Evolutionary conservation across 352 stramenopile species (phyloP).

Genomic region (Globisporangium rhizosaccharum): DNA sequence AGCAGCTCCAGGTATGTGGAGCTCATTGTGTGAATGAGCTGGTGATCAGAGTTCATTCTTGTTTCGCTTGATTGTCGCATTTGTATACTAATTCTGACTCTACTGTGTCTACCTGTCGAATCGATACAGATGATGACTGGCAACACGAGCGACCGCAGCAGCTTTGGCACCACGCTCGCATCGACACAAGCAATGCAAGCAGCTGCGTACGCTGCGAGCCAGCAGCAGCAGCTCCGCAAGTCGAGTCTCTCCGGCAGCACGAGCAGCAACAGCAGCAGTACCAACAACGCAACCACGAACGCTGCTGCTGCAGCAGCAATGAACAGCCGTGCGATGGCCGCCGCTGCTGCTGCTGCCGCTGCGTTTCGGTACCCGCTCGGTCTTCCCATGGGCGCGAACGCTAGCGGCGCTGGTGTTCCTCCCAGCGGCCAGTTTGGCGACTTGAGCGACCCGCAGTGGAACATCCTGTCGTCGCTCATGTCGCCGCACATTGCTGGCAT

Average conservation of each 20-base stretch:
- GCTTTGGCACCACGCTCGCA: conserved; percentile 2
- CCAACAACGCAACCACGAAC: background rate
- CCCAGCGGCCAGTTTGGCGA: conserved; percentile 21
- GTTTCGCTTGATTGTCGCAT: too few relatives aligned
- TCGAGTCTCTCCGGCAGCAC: conserved; percentile 2
- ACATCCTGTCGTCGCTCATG: conserved; percentile 72
- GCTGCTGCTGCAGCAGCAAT: background rate
- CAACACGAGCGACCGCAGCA: conserved; percentile 1
- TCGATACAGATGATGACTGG: conserved; percentile 1
- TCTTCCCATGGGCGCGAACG: conserved; percentile 8
- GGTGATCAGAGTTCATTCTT: background rate
- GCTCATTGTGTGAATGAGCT: too few relatives aligned
- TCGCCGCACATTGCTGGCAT: conserved; percentile 54
- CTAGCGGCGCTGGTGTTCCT: background rate
- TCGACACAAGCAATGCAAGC: conserved; percentile 12
- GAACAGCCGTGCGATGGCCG: conserved; percentile 16
- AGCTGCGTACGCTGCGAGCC: conserved; percentile 6
- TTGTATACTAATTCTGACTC: too few relatives aligned
- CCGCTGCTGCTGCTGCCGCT: conserved; percentile 27
- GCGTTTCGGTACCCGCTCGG: conserved; percentile 34
- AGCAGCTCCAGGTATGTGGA: conserved; percentile 11
- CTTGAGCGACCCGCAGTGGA: conserved; percentile 73
- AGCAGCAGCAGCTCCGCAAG: conserved; percentile 8
- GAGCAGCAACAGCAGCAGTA: conserved; percentile 16
- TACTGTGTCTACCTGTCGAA: background rate